Evolutionary conservation across 139 green algal species (phyloP), one percentile per base, ranked within the genome.

Genomic region (Chlorella vulgaris): DNA sequence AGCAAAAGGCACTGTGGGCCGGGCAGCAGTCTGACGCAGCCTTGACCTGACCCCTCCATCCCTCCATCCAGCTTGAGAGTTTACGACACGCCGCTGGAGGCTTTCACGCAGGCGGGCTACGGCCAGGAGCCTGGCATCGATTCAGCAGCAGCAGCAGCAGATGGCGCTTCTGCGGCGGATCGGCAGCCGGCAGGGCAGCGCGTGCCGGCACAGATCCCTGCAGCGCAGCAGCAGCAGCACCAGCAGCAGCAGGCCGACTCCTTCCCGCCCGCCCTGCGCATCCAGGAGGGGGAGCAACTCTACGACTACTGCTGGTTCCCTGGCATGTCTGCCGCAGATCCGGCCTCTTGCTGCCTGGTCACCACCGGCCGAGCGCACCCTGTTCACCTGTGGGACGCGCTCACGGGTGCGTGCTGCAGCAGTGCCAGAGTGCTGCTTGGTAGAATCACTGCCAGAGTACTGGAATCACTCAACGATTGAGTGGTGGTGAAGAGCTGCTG

Each of bases 291-390:
- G 2, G 94, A 97, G 83, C 83, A 84, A 0, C 74, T 97, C 6
- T 97, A 97, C 78, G 93, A 97, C 74, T 97, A 92, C 63, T 78
- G 78, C 38, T 97, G 94, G 94, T 96, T 90, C 86, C 77, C 88
- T 0, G 80, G 43, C 47, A 94, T 95, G 89, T 81, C 53, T 18
- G 82, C 86, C 2, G 66, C 83, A 5, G 93, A 97, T 35, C 86
- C 89, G 0, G 81, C 84, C 1, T 91, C 90, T 0, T 98, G 90
- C 91, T 94, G 90, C 86, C 94, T 97, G 86, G 90, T 91, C 3
- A 89, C 88, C 69, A 93, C 92, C 0, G 84, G 63, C 40, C 81
- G 94, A 40, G 91, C 74, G n/a, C 93, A 96, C 40, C 94, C 95
- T 0, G 77, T 98, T 0, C 92, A 96, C 76, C 65, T 98, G 39